Conservation (phyloP, 768 basidiomycete genomes). For the Chlorophyllum brunneum region DNA sequence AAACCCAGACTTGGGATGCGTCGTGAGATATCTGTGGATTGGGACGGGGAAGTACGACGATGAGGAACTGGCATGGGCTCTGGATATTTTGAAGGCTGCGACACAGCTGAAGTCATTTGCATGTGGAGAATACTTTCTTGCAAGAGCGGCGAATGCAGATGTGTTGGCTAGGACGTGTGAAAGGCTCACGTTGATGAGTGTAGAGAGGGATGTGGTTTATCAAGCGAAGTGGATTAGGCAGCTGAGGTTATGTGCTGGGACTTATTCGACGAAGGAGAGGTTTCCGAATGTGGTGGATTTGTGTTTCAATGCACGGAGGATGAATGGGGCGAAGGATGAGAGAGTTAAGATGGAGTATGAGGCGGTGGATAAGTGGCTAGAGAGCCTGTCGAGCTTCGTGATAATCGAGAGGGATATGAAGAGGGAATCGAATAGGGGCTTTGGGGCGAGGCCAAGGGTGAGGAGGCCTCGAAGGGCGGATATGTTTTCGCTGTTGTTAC, state of each 20-base stretch:
- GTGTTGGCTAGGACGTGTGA: not conserved
- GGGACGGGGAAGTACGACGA: slow-evolving; percentile 9
- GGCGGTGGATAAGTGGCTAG: slow-evolving; percentile 7
- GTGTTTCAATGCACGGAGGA: slow-evolving; percentile 7
- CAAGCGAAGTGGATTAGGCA: not conserved
- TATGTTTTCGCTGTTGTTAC: slow-evolving; percentile 15
- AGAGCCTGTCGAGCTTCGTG: not conserved
- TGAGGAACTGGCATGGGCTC: slow-evolving; percentile 6
- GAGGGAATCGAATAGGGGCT: not conserved
- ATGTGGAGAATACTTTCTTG: slow-evolving; percentile 4
- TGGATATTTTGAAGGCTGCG: not conserved
- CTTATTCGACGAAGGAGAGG: slow-evolving; percentile 1
- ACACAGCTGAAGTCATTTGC: slow-evolving; percentile 4
- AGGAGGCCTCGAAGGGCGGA: slow-evolving; percentile 1
- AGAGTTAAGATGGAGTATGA: slow-evolving; percentile 4
- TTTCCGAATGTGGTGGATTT: slow-evolving; percentile 7
- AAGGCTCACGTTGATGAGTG: slow-evolving; percentile 7
- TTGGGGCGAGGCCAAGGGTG: not conserved
- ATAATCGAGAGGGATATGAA: slow-evolving; percentile 4
- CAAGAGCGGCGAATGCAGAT: not conserved
- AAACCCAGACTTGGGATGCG: slow-evolving; percentile 15
- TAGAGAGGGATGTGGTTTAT: slow-evolving; percentile 1
- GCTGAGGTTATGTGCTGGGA: slow-evolving; percentile 6
- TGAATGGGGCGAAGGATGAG: slow-evolving; percentile 2
- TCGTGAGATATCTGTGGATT: slow-evolving; percentile 31